phyloP scores from a whole-genome alignment of 495 filamentous ascomycete genomes.

The Aspergillus sclerotioniger region DNA sequence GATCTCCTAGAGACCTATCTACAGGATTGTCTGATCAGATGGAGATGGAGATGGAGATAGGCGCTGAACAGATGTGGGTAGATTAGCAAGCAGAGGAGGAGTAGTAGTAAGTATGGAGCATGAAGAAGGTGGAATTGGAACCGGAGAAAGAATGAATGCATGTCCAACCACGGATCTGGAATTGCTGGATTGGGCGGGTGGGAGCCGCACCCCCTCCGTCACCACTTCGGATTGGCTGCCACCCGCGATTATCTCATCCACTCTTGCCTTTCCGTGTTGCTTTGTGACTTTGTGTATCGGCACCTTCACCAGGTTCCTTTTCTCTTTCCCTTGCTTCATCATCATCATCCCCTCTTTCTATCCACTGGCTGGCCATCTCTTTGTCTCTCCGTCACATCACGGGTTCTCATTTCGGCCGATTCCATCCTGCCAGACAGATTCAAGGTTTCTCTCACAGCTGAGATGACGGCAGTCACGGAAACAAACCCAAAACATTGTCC shows the following conservation, averaged over 20 bases:
- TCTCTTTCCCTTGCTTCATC: not conserved
- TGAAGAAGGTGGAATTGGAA: not conserved
- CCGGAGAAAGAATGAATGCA: not conserved
- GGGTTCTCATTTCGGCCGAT: not conserved
- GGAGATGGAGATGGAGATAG: not conserved
- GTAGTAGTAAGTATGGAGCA: not conserved
- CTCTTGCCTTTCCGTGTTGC: not conserved
- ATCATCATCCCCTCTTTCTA: not conserved
- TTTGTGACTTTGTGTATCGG: not conserved
- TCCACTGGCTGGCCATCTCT: not conserved
- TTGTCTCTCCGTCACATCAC: not conserved
- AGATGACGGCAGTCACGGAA: not conserved
- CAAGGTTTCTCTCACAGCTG: not conserved
- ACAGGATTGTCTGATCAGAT: not conserved
- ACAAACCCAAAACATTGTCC: constrained; percentile 1
- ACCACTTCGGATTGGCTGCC: not conserved
- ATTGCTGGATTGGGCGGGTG: not conserved
- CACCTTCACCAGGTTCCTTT: not conserved
- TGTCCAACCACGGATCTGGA: constrained; percentile 2
- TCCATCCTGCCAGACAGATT: not conserved
- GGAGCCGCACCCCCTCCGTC: not conserved
- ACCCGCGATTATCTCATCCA: not conserved
- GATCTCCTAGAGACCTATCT: not conserved
- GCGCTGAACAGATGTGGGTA: not conserved
- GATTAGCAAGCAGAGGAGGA: not conserved